phyloP scores from a whole-genome alignment of 1,284 basidiomycete genomes.

The Ustilago trichophora region DNA sequence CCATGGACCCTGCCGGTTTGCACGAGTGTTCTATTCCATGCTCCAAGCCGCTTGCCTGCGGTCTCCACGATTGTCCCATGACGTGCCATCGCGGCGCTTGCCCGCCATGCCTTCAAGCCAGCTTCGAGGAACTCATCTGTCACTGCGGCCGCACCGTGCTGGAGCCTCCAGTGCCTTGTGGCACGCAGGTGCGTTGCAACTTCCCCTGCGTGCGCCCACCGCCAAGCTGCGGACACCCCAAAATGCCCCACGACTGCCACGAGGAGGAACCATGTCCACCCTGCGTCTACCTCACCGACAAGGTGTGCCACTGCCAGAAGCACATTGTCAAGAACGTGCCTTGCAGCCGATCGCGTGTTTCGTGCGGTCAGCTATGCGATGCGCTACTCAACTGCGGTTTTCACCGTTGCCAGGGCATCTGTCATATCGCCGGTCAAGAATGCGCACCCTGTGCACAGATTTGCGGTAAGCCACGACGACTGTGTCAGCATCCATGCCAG shows the following conservation, averaged over 20 bases:
- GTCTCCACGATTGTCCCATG: conserved; percentile 56
- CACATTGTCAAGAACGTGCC: conserved; percentile 59
- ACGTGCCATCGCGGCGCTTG: conserved; percentile 64
- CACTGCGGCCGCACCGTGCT: conserved; percentile 63
- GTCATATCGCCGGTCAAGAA: conserved; percentile 53
- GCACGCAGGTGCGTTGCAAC: conserved; percentile 57
- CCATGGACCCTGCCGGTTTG: conserved; percentile 57
- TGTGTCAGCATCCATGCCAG: conserved; percentile 61
- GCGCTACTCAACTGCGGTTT: conserved; percentile 58
- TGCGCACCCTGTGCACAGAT: conserved; percentile 59
- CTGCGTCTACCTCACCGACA: conserved; percentile 62
- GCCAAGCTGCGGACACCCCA: conserved; percentile 63
- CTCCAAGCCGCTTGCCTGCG: conserved; percentile 58
- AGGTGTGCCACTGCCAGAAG: conserved; percentile 61
- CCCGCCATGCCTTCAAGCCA: conserved; percentile 62
- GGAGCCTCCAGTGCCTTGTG: conserved; percentile 65
- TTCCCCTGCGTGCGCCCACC: conserved; percentile 60
- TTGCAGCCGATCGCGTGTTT: conserved; percentile 57
- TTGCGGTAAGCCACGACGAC: conserved; percentile 58
- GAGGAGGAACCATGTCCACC: conserved; percentile 62
- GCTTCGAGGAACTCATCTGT: conserved; percentile 62
- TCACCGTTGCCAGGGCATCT: conserved; percentile 58
- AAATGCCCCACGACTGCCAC: conserved; percentile 63
- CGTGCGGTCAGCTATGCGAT: conserved; percentile 59
- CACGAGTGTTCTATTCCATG: conserved; percentile 60